Evolutionary conservation across 163 green algal genomes (phyloP).

Genomic region (Prototheca cutis): DNA sequence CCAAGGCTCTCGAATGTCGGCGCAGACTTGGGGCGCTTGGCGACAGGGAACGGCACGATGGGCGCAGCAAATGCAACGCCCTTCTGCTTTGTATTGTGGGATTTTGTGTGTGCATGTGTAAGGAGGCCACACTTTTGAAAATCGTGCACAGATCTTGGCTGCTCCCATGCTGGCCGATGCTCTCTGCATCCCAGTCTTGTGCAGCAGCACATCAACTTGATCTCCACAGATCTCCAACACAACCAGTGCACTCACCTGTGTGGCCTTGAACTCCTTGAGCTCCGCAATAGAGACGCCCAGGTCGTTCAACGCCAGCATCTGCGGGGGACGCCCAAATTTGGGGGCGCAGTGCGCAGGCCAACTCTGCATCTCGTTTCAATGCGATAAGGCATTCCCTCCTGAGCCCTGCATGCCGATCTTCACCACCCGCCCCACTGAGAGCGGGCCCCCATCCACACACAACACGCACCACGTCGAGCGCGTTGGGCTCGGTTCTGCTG

Average conservation of each 20-base stretch:
- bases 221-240: background rate
- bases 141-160: too few relatives aligned
- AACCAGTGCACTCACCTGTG: background rate
- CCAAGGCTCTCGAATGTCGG: slow-evolving; percentile 38
- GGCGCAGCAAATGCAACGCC: slow-evolving; percentile 40
- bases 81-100: background rate
- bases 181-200: background rate
- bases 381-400: too few relatives aligned
- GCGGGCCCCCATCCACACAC: too few relatives aligned
- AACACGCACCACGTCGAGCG: slow-evolving; percentile 47
- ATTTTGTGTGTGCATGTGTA: too few relatives aligned
- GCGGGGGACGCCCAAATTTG: background rate
- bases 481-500: slow-evolving; percentile 50
- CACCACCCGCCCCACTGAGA: too few relatives aligned
- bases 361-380: background rate
- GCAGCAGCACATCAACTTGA: background rate
- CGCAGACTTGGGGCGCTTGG: slow-evolving; percentile 12
- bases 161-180: too few relatives aligned
- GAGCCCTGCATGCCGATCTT: too few relatives aligned
- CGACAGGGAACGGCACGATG: slow-evolving; percentile 45
- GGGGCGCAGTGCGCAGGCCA: background rate
- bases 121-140: too few relatives aligned
- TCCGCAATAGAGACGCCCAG: slow-evolving; percentile 46
- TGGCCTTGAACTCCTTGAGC: slow-evolving; percentile 25
- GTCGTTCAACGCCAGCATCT: slow-evolving; percentile 55